These are phyloP conservation scores for Calcarisporium arbuscula DNA, from an alignment of 2,329 filamentous ascomycete genomes.

Conservation along the genomic window DNA sequence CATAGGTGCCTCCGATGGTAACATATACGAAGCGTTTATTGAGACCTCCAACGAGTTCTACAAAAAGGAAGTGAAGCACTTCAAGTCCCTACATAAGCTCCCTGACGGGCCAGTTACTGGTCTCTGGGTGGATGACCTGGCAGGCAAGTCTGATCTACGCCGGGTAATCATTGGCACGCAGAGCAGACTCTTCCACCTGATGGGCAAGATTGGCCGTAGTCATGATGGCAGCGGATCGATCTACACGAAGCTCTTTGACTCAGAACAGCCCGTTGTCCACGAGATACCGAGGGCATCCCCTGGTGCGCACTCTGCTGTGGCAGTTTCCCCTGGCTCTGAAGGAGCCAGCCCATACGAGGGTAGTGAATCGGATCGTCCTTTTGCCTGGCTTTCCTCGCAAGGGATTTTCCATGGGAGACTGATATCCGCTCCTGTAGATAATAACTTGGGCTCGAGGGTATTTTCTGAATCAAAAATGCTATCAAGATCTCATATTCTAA, in stretches of 20 bases:
- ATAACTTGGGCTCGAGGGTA: slow-evolving; percentile 63
- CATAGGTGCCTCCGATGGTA: slow-evolving; percentile 85
- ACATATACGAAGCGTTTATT: slow-evolving; percentile 91
- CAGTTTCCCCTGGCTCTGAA: slow-evolving; percentile 68
- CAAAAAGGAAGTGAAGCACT: slow-evolving; percentile 85
- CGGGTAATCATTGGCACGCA: slow-evolving; percentile 77
- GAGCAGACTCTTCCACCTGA: slow-evolving; percentile 70
- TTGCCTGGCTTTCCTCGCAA: slow-evolving; percentile 84
- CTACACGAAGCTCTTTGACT: slow-evolving; percentile 82
- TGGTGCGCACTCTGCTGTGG: slow-evolving; percentile 56
- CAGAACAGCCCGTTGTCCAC: slow-evolving; percentile 71
- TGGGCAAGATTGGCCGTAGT: slow-evolving; percentile 67
- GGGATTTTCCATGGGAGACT: slow-evolving; percentile 86
- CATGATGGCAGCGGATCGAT: slow-evolving; percentile 79
- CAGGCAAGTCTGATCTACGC: slow-evolving; percentile 62
- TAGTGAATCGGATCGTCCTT: slow-evolving; percentile 62
- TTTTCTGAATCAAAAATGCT: slow-evolving; percentile 76
- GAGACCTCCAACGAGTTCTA: slow-evolving; percentile 95
- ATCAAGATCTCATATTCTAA: slow-evolving; percentile 64
- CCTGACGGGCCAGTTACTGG: slow-evolving; percentile 80
- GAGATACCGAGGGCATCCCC: slow-evolving; percentile 57
- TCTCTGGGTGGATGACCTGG: slow-evolving; percentile 72
- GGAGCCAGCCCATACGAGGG: slow-evolving; percentile 51
- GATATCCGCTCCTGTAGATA: slow-evolving; percentile 50
- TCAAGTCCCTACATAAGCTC: slow-evolving; percentile 76